Evolutionary conservation across 768 basidiomycete genomes (phyloP), one percentile per base, ranked within the genome.

Genomic region (Russula sp.): DNA sequence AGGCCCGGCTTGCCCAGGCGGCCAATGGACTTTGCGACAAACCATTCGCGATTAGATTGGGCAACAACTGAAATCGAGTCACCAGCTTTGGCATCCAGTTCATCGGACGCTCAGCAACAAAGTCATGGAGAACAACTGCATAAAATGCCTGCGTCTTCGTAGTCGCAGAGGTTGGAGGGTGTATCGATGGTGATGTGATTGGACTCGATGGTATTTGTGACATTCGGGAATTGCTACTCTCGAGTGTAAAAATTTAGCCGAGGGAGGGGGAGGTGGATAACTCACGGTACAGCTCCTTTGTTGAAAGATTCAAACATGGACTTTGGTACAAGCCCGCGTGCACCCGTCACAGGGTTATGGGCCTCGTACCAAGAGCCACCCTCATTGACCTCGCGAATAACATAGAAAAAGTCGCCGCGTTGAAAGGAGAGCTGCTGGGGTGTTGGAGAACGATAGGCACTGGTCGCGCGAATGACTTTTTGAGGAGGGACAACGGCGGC

Each of bases 11-110:
- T 89, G 34, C 97, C 96, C 22, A 99, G 84, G 61, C 86, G 83
- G 46, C 94, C 94, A 71, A 99, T 99, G 14, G 96, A 94, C 76
- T 99, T 99, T 30, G 97, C 97, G 54, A 99, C 97, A 75, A 98
- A 98, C 97, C 97, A 99, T 75, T 99, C 97, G 68, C 94, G 92
- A 73, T 98, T 99, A n/a, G 95, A 98, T 75, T 98, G 97, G 0
- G 97, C 97, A 62, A 98, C 97, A 65, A 99, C 93, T 20, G 95
- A 90, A 73, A 99, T 92, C 9, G 92, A 83, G 71, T 99, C 97
- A 40, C 95, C 96, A 0, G 88, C 84, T 71, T 90, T 94, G 1
- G 96, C 96, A 65, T 96, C 95, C 52, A 99, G 85, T 72, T 99
- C 97, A 73, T 99, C 97, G 92, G 84, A 51, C 97, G 84, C 75